phyloP scores from a whole-genome alignment of 2,329 filamentous ascomycete genomes.

The Neofusicoccum umdonicola region DNA sequence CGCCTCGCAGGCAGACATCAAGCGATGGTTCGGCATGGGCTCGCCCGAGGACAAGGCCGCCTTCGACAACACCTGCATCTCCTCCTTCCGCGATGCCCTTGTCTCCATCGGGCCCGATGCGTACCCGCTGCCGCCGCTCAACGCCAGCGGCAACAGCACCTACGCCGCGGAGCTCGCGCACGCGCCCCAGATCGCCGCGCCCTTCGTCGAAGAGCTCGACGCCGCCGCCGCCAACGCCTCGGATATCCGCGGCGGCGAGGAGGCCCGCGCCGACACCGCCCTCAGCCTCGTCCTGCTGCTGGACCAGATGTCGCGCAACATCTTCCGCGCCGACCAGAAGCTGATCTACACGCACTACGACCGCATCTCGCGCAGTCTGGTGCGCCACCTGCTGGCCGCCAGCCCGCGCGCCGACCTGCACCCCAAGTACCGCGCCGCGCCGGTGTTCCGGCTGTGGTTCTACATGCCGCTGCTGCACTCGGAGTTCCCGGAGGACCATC shows the following conservation, averaged over 20 bases:
- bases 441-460: slow-evolving; percentile 54
- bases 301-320: slow-evolving; percentile 63
- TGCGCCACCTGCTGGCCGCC: slow-evolving; percentile 35
- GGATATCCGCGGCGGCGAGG: slow-evolving; percentile 20
- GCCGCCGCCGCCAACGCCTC: slow-evolving; percentile 22
- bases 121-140: slow-evolving; percentile 26
- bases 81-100: slow-evolving; percentile 35
- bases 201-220: slow-evolving; percentile 36
- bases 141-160: slow-evolving; percentile 19
- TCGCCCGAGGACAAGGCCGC: slow-evolving; percentile 31
- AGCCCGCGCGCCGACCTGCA: slow-evolving; percentile 30
- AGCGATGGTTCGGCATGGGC: slow-evolving; percentile 40
- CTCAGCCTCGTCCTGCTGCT: slow-evolving; percentile 57
- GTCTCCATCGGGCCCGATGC: slow-evolving; percentile 37
- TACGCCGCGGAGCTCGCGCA: slow-evolving; percentile 26
- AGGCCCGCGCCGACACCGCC: slow-evolving; percentile 34
- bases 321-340: slow-evolving; percentile 53
- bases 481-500: slow-evolving; percentile 50
- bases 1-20: slow-evolving; percentile 23
- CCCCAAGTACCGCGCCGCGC: slow-evolving; percentile 30
- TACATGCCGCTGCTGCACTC: slow-evolving; percentile 61
- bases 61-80: slow-evolving; percentile 38
- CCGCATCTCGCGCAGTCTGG: slow-evolving; percentile 50
- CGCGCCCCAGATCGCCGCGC: slow-evolving; percentile 28
- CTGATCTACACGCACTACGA: slow-evolving; percentile 58